Evolutionary conservation across 768 basidiomycete genomes (phyloP).

Genomic region (Hortiboletus campestris): DNA sequence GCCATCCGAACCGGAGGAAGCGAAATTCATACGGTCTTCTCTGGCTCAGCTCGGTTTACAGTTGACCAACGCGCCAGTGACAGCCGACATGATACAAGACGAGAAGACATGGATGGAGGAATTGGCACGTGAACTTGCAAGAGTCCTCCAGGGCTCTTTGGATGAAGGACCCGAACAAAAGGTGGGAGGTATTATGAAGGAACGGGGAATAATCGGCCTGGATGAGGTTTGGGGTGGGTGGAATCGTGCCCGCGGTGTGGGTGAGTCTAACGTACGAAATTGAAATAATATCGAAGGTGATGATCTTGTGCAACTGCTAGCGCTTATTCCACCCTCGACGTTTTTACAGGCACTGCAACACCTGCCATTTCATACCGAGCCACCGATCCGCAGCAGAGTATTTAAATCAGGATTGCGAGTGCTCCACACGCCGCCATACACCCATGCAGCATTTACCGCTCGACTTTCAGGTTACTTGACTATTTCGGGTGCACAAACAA

Average conservation of each 20-base stretch:
- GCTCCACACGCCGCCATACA: constrained; percentile 79
- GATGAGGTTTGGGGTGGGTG: constrained; percentile 96
- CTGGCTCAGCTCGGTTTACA: constrained; percentile 88
- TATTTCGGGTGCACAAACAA: constrained; percentile 52
- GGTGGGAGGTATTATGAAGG: constrained; percentile 65
- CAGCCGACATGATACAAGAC: constrained; percentile 83
- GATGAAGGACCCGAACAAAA: constrained; percentile 15
- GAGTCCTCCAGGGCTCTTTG: constrained; percentile 55
- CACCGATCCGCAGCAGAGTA: constrained; percentile 62
- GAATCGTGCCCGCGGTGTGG: constrained; percentile 91
- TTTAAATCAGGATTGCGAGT: constrained; percentile 77
- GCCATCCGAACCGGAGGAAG: constrained; percentile 71
- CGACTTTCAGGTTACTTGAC: constrained; percentile 59
- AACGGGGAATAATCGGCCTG: constrained; percentile 77
- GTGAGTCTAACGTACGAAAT: constrained; percentile 37
- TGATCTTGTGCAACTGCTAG: constrained; percentile 38
- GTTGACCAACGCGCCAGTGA: constrained; percentile 76
- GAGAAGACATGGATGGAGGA: constrained; percentile 78
- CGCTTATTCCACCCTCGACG: constrained; percentile 86
- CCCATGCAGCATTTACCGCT: constrained; percentile 62
- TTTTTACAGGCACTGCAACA: constrained; percentile 74
- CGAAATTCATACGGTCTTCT: constrained; percentile 83
- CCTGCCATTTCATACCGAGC: constrained; percentile 61
- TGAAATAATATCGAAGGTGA: not conserved
- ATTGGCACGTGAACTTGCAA: constrained; percentile 78